Percentiles rank a stretch among this genome's conserved stretches.
Evolutionary conservation across 768 basidiomycete genomes (phyloP).

Genomic region (Leccinum imitatum): DNA sequence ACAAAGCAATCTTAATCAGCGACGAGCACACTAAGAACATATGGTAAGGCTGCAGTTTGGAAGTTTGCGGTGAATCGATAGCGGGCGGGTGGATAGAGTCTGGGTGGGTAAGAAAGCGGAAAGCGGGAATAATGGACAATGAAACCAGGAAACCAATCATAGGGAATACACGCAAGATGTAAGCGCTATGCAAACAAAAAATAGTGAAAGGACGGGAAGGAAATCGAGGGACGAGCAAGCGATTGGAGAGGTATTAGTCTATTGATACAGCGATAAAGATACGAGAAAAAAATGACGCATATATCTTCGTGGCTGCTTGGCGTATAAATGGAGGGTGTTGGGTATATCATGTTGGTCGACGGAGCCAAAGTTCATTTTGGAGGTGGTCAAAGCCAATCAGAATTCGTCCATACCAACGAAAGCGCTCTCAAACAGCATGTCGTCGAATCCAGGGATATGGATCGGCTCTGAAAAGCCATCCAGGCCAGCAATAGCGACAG

Average conservation of each 20-base stretch:
- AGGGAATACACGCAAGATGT: background rate
- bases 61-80: background rate
- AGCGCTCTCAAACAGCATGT: conserved; percentile 14
- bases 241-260: background rate
- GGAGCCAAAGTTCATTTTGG: background rate
- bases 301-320: background rate
- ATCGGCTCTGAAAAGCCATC: conserved; percentile 6
- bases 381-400: background rate
- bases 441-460: conserved; percentile 15
- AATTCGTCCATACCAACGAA: conserved; percentile 15
- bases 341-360: background rate
- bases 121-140: too few relatives aligned
- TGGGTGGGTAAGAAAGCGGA: too few relatives aligned
- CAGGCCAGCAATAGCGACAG: conserved; percentile 8
- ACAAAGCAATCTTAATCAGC: too few relatives aligned
- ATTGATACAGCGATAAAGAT: conserved; percentile 6
- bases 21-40: too few relatives aligned
- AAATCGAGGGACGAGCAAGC: background rate
- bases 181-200: conserved; percentile 1
- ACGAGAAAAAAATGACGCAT: background rate
- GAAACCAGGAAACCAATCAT: too few relatives aligned
- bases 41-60: too few relatives aligned
- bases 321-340: background rate
- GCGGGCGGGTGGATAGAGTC: too few relatives aligned
- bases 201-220: background rate